phyloP scores from a whole-genome alignment of 106 monocot genomes.

The Allium cepa region DNA sequence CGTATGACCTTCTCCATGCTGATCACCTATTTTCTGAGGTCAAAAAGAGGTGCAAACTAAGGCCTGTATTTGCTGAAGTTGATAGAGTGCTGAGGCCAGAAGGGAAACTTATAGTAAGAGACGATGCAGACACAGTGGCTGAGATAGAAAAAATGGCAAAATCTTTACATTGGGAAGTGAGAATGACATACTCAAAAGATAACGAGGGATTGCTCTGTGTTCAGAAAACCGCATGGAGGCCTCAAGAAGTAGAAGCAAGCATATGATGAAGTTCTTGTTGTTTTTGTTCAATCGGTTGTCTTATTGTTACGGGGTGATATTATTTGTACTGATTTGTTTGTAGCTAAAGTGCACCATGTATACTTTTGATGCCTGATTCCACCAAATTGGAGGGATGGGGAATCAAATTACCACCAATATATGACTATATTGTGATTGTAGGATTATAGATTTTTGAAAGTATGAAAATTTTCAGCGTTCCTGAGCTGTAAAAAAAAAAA shows the following conservation, averaged over 20 bases:
- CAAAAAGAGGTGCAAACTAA: slow-evolving; percentile 49
- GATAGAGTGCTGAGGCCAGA: slow-evolving; percentile 55
- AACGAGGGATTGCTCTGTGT: slow-evolving; percentile 45
- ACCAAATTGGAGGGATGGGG: not conserved
- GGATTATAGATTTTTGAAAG: too few species aligned
- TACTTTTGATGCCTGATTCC: slow-evolving; percentile 2
- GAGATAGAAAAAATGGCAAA: slow-evolving; percentile 45
- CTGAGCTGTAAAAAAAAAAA: too few species aligned
- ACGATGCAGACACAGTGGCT: slow-evolving; percentile 23
- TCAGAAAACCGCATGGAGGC: slow-evolving; percentile 61
- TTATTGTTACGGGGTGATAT: not conserved
- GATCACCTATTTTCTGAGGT: slow-evolving; percentile 57
- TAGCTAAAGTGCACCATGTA: not conserved
- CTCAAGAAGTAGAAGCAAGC: slow-evolving; percentile 24
- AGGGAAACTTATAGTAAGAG: slow-evolving; percentile 62
- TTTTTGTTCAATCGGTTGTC: not conserved
- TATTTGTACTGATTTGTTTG: not conserved
- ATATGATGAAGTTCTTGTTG: not conserved
- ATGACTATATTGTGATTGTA: too few species aligned
- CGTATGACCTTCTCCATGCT: slow-evolving; percentile 58
- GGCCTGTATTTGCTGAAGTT: slow-evolving; percentile 53
- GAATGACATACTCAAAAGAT: slow-evolving; percentile 35
- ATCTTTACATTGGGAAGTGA: slow-evolving; percentile 50
- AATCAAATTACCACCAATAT: too few species aligned
- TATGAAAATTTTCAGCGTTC: too few species aligned